Conservation (phyloP, 495 filamentous ascomycete genomes). For the Aspergillus cristatus region DNA sequence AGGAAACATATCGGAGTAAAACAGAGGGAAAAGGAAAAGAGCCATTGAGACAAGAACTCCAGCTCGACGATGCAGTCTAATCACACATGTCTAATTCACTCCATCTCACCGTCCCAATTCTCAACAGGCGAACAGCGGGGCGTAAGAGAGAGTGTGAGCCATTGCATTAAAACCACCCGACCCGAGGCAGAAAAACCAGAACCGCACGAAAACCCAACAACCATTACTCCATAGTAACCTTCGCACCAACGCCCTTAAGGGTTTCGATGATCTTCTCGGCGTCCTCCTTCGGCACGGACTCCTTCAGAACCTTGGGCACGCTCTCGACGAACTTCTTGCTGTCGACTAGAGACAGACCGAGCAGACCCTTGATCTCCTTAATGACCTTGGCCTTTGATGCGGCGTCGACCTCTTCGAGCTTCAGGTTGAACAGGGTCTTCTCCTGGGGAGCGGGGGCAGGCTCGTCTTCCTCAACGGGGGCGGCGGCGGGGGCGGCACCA, state of each 20-base stretch:
- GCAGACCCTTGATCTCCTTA: constrained; percentile 96
- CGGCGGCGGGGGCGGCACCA: constrained; percentile 49
- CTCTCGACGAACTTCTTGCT: constrained; percentile 99
- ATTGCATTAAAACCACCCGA: constrained; percentile 4
- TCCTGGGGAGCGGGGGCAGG: constrained; percentile 71
- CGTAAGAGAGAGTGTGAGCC: constrained; percentile 1
- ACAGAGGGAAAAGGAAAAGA: constrained; percentile 6
- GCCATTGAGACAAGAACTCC: constrained; percentile 11
- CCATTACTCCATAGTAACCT: constrained; percentile 78
- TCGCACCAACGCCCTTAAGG: constrained; percentile 84
- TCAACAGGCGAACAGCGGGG: constrained; percentile 1
- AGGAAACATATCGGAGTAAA: constrained; percentile 13
- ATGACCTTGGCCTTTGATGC: constrained; percentile 94
- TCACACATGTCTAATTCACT: constrained; percentile 8
- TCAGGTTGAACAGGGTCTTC: constrained; percentile 96
- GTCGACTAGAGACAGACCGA: constrained; percentile 93
- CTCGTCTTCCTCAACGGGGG: constrained; percentile 75
- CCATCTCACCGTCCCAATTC: constrained; percentile 1
- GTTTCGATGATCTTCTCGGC: constrained; percentile 95
- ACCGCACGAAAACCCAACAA: not conserved
- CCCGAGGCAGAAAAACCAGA: not conserved
- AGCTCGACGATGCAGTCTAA: constrained; percentile 17
- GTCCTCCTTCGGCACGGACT: constrained; percentile 95
- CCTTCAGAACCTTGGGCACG: constrained; percentile 96
- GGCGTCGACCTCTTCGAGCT: constrained; percentile 81